Evolutionary conservation across 2,329 filamentous ascomycete genomes (phyloP), one percentile per base, ranked within the genome.

Genomic region (Pseudocercospora macadamiae): DNA sequence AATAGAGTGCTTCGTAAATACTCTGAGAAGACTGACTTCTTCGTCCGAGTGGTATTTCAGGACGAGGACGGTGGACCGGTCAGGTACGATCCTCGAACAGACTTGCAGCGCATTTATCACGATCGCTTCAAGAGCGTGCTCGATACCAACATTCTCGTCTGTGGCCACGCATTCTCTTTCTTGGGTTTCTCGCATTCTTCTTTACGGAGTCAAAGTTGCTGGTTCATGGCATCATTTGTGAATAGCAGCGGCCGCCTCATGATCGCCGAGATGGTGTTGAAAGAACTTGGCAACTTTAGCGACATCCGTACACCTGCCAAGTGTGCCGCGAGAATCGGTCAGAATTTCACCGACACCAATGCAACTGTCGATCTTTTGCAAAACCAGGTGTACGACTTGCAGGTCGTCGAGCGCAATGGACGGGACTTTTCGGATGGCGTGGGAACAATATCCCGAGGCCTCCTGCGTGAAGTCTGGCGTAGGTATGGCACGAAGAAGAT

Each of bases 141-240:
- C 7, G 71, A 76, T 2, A 68, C 78, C 0, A 86, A 86, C 0
- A 83, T 96, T 25, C 68, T 75, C 0, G 83, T 93, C 54, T 89
- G 83, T 2, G 89, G 86, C 0, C 79, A 86, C 10, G 69, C 73
- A 0, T 91, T 86, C 67, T 73, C 75, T 0, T 93, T 93, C 67
- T 78, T 93, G 0, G 90, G 90, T 0, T 93, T 92, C 71, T 92
- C 89, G 0, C 88, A 93, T 71, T 93, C 89, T 0, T 92, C 89
- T 0, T 79, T 93, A 3, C 81, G 90, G 10, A 81, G 85, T 0
- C 89, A 91, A 59, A 86, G 87, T 0, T 86, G 83, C 32, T 92
- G 89, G 89, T 86, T 84, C 70, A 81, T 82, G 76, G 76, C 81
- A 1, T 77, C 80, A 1, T 83, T 85, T 55, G 19, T 66, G 53